Evolutionary conservation across 108 stramenopile genomes (phyloP).

Genomic region (Nitzschia putrida): DNA sequence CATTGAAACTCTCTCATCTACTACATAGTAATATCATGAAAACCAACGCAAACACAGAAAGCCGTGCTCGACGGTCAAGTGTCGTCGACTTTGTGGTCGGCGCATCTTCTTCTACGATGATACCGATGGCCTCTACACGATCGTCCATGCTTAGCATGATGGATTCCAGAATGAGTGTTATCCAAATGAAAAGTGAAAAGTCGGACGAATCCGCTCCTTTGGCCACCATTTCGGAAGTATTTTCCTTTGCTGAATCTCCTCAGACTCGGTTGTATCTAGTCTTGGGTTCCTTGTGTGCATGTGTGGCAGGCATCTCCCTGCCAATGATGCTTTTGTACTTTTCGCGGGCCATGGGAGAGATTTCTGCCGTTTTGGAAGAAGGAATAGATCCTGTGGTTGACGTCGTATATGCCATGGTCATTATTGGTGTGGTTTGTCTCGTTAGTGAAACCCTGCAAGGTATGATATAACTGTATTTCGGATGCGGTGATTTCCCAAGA

Average conservation of each 20-base stretch:
- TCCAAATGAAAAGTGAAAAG: not conserved
- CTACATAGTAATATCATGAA: too few species aligned
- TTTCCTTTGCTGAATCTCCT: conserved; percentile 16
- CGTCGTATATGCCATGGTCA: conserved; percentile 45
- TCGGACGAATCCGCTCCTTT: not conserved
- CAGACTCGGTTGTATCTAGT: conserved; percentile 11
- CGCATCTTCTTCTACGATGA: too few species aligned
- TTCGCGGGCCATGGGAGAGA: conserved; percentile 40
- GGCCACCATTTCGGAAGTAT: conserved; percentile 28
- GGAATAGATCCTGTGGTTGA: conserved; percentile 38
- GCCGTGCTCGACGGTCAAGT: too few species aligned
- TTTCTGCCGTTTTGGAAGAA: conserved; percentile 33
- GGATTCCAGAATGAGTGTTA: too few species aligned
- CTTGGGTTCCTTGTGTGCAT: conserved; percentile 8
- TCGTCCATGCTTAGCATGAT: too few species aligned
- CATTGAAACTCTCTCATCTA: too few species aligned
- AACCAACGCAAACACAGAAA: too few species aligned
- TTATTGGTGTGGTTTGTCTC: conserved; percentile 42
- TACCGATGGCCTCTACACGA: too few species aligned
- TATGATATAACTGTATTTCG: not conserved
- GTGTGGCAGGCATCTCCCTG: conserved; percentile 6
- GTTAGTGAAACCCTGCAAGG: conserved; percentile 40
- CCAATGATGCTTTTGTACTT: conserved; percentile 48
- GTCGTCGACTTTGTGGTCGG: too few species aligned
- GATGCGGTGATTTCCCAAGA: not conserved